phyloP scores from a whole-genome alignment of 768 basidiomycete species.

The Lactarius hatsudake region DNA sequence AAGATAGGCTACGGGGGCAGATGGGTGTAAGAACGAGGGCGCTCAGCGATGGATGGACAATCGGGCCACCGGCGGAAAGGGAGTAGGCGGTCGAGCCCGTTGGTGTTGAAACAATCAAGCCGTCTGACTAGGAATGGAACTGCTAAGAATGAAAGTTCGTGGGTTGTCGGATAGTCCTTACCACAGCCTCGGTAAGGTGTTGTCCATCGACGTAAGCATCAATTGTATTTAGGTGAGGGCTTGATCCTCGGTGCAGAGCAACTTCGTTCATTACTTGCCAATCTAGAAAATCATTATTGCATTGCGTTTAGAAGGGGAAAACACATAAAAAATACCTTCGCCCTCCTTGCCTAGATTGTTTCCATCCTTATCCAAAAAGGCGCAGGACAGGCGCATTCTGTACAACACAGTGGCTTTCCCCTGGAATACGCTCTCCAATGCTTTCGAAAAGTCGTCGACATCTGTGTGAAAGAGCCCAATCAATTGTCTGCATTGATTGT shows the following conservation, averaged over 20 bases:
- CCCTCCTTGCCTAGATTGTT: slow-evolving; percentile 53
- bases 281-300: slow-evolving; percentile 42
- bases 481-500: background rate
- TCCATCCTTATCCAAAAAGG: slow-evolving; percentile 62
- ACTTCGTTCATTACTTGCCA: slow-evolving; percentile 99
- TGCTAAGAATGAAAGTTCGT: slow-evolving; percentile 19
- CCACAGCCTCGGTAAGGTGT: slow-evolving; percentile 93
- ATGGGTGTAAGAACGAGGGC: slow-evolving; percentile 94
- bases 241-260: slow-evolving; percentile 86
- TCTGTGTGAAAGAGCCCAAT: slow-evolving; percentile 44
- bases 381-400: slow-evolving; percentile 87
- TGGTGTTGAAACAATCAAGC: slow-evolving; percentile 90
- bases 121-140: slow-evolving; percentile 66
- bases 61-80: slow-evolving; percentile 91
- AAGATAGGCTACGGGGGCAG: slow-evolving; percentile 88
- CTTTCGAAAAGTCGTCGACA: slow-evolving; percentile 81
- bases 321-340: slow-evolving; percentile 45
- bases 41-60: slow-evolving; percentile 89
- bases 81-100: slow-evolving; percentile 98
- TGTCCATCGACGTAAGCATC: slow-evolving; percentile 94
- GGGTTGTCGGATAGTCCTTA: slow-evolving; percentile 42
- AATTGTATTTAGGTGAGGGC: slow-evolving; percentile 88
- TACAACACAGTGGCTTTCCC: slow-evolving; percentile 82
- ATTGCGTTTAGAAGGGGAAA: slow-evolving; percentile 8
- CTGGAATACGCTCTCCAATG: slow-evolving; percentile 73